Conservation (phyloP, 345 rosid genomes). For the Ceriops zippeliana region DNA sequence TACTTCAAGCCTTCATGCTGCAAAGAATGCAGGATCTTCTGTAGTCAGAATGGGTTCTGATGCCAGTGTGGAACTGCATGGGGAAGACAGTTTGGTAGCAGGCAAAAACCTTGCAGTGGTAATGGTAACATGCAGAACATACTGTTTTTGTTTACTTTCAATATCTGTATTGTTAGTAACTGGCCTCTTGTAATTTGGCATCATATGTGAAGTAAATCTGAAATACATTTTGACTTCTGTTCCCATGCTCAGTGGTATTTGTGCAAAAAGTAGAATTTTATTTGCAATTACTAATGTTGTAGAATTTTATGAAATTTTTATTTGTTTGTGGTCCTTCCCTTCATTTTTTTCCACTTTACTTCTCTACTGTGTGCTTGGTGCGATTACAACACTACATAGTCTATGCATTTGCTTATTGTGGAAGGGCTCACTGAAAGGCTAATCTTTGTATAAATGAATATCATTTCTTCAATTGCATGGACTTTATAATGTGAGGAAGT, state of each 20-base stretch:
- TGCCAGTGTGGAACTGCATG: slow-evolving; percentile 22
- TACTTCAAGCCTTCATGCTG: slow-evolving; percentile 39
- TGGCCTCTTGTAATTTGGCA: background rate
- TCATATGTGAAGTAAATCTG: background rate
- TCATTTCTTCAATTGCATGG: background rate
- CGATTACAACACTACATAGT: background rate
- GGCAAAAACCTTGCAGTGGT: slow-evolving; percentile 41
- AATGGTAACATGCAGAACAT: slow-evolving; percentile 20
- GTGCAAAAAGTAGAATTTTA: background rate
- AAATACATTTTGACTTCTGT: background rate
- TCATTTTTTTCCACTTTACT: background rate
- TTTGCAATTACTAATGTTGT: background rate
- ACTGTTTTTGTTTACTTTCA: background rate
- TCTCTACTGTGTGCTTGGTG: background rate
- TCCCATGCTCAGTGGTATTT: background rate
- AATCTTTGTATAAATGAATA: background rate
- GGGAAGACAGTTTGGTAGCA: slow-evolving; percentile 26
- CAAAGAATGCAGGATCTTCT: slow-evolving; percentile 36
- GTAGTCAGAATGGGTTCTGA: slow-evolving; percentile 15
- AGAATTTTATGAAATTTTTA: too few species aligned
- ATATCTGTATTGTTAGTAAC: background rate
- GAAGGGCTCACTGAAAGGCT: background rate
- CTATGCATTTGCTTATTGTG: background rate
- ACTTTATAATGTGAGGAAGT: background rate
- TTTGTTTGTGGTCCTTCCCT: background rate